phyloP scores from a whole-genome alignment of 176 grass and related monocot species.

The Lolium rigidum region DNA sequence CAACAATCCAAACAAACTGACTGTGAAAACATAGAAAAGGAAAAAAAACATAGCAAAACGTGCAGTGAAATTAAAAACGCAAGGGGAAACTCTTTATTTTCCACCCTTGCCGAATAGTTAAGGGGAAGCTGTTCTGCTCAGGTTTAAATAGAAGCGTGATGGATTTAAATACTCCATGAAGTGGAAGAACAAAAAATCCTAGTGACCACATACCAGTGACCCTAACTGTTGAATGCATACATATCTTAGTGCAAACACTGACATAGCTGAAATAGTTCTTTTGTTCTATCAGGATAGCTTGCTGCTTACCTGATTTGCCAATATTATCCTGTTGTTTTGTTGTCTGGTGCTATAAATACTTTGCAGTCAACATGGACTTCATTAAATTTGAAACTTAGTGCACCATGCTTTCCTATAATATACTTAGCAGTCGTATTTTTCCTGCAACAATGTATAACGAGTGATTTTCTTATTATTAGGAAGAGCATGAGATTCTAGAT shows the following conservation, averaged over 20 bases:
- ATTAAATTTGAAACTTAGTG: neutral
- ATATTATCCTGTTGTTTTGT: neutral
- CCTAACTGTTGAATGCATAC: neutral
- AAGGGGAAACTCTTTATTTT: conserved; percentile 4
- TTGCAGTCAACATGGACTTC: conserved; percentile 1
- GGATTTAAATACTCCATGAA: conserved; percentile 7
- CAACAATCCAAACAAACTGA: conserved; percentile 12
- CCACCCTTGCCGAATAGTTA: conserved; percentile 11
- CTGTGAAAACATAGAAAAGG: neutral
- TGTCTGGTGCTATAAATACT: neutral
- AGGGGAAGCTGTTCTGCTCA: neutral
- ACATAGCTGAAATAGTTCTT: neutral
- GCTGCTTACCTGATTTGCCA: neutral
- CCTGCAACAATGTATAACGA: neutral
- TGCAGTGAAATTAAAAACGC: neutral
- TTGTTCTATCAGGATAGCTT: conserved; percentile 8
- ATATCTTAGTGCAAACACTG: neutral
- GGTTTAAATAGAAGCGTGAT: neutral
- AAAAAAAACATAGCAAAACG: neutral
- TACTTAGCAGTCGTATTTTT: conserved; percentile 7
- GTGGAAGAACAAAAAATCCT: neutral
- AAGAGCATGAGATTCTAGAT: neutral
- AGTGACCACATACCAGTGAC: neutral
- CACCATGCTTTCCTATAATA: conserved; percentile 8
- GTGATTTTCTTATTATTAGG: neutral